Percentiles rank a stretch among this genome's conserved stretches.
phyloP scores from a whole-genome alignment of 2,329 filamentous ascomycete genomes.

The Colletotrichum destructivum region DNA sequence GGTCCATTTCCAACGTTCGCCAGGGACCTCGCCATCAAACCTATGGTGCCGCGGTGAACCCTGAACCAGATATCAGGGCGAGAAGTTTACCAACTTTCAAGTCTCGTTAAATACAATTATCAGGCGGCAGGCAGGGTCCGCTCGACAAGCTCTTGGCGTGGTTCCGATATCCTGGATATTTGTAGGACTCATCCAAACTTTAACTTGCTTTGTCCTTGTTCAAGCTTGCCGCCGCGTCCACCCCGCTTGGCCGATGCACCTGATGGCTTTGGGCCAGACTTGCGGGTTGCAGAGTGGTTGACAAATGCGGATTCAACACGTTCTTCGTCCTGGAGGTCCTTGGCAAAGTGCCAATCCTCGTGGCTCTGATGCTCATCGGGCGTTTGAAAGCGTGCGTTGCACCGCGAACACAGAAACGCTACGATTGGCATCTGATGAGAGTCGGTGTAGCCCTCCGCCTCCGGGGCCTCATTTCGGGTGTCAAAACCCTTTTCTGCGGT shows the following conservation, averaged over 20 bases:
- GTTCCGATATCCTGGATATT: background rate
- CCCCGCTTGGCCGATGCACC: conserved; percentile 58
- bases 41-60: conserved; percentile 24
- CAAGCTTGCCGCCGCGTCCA: conserved; percentile 54
- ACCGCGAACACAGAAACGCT: conserved; percentile 73
- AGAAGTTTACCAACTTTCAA: conserved; percentile 16
- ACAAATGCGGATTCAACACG: conserved; percentile 65
- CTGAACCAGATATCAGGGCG: conserved; percentile 26
- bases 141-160: conserved; percentile 36
- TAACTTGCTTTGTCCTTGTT: conserved; percentile 74
- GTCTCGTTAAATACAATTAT: conserved; percentile 16
- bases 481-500: conserved; percentile 23
- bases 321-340: conserved; percentile 81
- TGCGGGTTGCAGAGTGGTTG: conserved; percentile 53
- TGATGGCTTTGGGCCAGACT: conserved; percentile 48
- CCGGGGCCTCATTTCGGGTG: conserved; percentile 28
- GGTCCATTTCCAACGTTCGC: conserved; percentile 9
- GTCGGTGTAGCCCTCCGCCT: background rate
- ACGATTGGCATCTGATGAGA: conserved; percentile 52
- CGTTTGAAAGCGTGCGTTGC: conserved; percentile 72
- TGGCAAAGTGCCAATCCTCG: conserved; percentile 94
- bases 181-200: conserved; percentile 66
- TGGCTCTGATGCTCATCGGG: conserved; percentile 79
- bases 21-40: conserved; percentile 1
- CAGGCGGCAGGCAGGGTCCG: conserved; percentile 38